Base-by-base conservation (phyloP, 306 rosid species). In the cucumber (Cucumis sativus) region DNA sequence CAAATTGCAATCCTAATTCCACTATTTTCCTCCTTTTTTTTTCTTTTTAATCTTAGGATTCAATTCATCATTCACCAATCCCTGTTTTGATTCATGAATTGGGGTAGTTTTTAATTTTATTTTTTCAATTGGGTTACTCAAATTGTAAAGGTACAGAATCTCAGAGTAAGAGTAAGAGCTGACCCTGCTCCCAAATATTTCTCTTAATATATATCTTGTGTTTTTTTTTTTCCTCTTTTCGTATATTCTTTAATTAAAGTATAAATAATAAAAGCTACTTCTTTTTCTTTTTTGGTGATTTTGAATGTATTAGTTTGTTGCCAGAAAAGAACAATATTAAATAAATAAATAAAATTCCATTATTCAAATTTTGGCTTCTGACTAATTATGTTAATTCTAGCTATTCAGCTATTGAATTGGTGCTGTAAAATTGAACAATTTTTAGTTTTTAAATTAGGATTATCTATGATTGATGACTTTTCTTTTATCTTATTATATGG, bases 1-100 rank as follows among this genome's bases (percentile, higher is more conserved):
- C 74, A 81, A 82, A 86, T 37, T 40, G 56, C 84, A 82, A n/a
- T 62, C 40, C 57, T 51, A 45, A 68, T 43, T 10, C 49, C 51
- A 65, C 49, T 4, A 3, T 18, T 39, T 37, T 17, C 17, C 69
- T 7, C 3, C 8, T 45, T 45, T 43, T 10, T 41, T 41, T 65
- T 65, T 37, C 11, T 41, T 41, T 65, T 65, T 18, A 3, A 17
- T 18, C 28, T 18, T 65, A 17, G 71, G 28, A 65, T 65, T 65
- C 49, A 8, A 18, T 10, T 39, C 51, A 65, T 65, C 72, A 35
- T 18, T 39, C 51, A 65, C 37, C 72, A 35, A 35, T 16, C 25
- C 51, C 72, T 65, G 2, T 65, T 65, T 65, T 65, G 51, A 65
- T 65, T 39, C 7, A 4, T 4, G 51, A 68, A 21, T 20, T n/a